Evolutionary conservation across 2,329 filamentous ascomycete species (phyloP).

Genomic region (Colletotrichum sp.): DNA sequence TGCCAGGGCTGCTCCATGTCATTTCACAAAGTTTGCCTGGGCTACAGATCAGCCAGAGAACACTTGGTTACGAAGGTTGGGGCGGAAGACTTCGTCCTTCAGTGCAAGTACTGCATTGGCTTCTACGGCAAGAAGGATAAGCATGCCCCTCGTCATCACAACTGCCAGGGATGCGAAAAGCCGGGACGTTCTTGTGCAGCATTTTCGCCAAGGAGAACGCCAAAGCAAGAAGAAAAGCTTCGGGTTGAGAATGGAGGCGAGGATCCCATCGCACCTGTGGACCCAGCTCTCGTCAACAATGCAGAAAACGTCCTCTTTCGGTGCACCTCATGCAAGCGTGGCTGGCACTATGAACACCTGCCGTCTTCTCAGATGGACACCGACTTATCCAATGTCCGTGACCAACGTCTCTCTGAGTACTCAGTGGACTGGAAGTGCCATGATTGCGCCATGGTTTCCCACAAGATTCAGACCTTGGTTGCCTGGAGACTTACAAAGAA

Average conservation of each 20-base stretch:
- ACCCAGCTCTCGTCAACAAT: constrained; percentile 74
- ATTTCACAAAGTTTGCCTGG: constrained; percentile 86
- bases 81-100: constrained; percentile 79
- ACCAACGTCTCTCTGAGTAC: constrained; percentile 75
- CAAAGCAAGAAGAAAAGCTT: constrained; percentile 83
- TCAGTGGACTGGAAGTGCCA: constrained; percentile 78
- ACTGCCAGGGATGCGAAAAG: constrained; percentile 73
- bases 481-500: constrained; percentile 81
- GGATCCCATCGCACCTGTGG: constrained; percentile 75
- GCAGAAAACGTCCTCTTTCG: constrained; percentile 80
- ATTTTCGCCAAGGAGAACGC: constrained; percentile 75
- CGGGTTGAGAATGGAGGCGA: constrained; percentile 78
- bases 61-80: constrained; percentile 88
- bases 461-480: constrained; percentile 79
- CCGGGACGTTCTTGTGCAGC: constrained; percentile 74
- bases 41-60: constrained; percentile 74
- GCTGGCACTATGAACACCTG: constrained; percentile 85
- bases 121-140: constrained; percentile 70
- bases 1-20: constrained; percentile 90
- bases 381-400: constrained; percentile 47
- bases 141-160: constrained; percentile 71
- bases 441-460: constrained; percentile 69
- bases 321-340: constrained; percentile 77
- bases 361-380: constrained; percentile 17
- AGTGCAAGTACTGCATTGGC: constrained; percentile 86